Base-by-base conservation (phyloP, 192 early-diverging fungal genomes). In the Entomortierella chlamydospora region DNA sequence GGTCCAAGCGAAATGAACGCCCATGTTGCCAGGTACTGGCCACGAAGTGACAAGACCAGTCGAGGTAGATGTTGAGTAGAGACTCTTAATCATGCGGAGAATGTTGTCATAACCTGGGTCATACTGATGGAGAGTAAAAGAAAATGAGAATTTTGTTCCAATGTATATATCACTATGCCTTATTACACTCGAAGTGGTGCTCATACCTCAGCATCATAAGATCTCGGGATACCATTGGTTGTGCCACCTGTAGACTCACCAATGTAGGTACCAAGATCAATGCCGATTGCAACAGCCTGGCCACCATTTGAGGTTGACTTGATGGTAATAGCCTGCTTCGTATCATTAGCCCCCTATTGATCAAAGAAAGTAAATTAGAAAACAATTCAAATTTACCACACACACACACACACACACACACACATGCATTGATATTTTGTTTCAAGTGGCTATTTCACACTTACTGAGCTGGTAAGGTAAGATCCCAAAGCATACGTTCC, bases 71-170 rank as follows among this genome's bases (percentile, higher is more conserved):
- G 50, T 65, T n/a, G 12, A 11, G 49, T 65, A 65, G 7, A 65
- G 23, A 15, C 23, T 12, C 49, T 68, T 68, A 33, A 68, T 68
- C 12, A 68, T 57, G 37, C 66, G 66, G 29, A 68, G 11, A 20
- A 68, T 57, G 55, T 31, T 68, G 39, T 68, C 66, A 60, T 58
- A 68, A 17, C 66, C 66, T 11, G 66, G 66, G 17, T 68, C 66
- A 55, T 68, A 68, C 56, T 57, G 39, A 33, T 18, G 28, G 9
- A 0, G 7, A 18, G 18, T 1, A 47, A 25, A 41, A 47, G 13
- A 47, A 41, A 41, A 13, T 6, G 39, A 13, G 39, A 13, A 41
- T 9, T 41, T 6, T 9, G 39, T 41, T 41, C 6, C 6, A 41
- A 41, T 13, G 13, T 6, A 9, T 41, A 13, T 41, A 41, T 9